Evolutionary conservation across 2,329 filamentous ascomycete species (phyloP).

Genomic region (Cladosporium colombiae): DNA sequence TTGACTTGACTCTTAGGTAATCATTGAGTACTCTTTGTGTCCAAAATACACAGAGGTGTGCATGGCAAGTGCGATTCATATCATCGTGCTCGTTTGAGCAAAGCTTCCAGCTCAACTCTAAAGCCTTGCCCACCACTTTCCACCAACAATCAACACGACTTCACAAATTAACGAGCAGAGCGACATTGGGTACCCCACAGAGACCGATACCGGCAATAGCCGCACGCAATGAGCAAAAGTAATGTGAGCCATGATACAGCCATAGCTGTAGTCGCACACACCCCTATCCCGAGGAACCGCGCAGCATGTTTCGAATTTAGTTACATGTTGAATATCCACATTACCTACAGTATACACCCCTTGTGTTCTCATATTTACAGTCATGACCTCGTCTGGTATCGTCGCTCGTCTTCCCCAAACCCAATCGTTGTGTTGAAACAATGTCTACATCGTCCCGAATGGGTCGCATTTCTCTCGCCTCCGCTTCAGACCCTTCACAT

Average conservation of each 20-base stretch:
- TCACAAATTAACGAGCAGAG: neutral
- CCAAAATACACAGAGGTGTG: neutral
- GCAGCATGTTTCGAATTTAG: neutral
- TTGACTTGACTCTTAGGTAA: rapidly evolving
- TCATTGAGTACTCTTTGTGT: neutral
- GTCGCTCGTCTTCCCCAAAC: neutral
- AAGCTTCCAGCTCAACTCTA: neutral
- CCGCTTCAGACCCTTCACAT: neutral
- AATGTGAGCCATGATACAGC: neutral
- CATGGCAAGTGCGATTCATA: neutral
- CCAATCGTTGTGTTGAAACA: constrained; percentile 12
- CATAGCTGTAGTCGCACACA: neutral
- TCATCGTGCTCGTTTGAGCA: neutral
- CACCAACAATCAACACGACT: neutral
- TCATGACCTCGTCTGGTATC: constrained; percentile 2
- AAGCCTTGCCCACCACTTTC: neutral
- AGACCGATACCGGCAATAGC: neutral
- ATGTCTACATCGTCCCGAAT: neutral
- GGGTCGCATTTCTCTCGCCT: neutral
- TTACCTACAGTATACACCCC: constrained; percentile 8
- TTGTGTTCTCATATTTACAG: constrained; percentile 1
- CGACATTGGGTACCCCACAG: neutral
- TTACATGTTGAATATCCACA: constrained; percentile 16
- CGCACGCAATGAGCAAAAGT: neutral
- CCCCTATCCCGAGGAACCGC: neutral